phyloP scores from a whole-genome alignment of 1,139 yeast genomes.

The Diutina siamensis region DNA sequence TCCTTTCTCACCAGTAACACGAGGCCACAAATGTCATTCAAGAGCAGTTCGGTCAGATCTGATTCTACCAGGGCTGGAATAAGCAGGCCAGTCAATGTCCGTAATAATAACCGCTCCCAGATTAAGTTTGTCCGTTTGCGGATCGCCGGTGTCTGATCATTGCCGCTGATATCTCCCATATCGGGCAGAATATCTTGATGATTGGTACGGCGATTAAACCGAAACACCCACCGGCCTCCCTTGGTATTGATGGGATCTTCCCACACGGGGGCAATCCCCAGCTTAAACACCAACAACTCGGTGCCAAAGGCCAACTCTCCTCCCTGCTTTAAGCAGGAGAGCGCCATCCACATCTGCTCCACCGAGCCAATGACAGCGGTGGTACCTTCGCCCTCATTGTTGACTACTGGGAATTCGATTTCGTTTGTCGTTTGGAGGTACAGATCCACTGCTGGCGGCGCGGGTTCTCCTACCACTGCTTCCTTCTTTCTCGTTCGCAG shows the following conservation, averaged over 20 bases:
- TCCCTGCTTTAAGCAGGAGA: slow-evolving; percentile 35
- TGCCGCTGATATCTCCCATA: slow-evolving; percentile 7
- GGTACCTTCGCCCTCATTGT: slow-evolving; percentile 9
- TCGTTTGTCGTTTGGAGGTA: slow-evolving; percentile 33
- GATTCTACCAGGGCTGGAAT: slow-evolving; percentile 21
- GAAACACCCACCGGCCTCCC: slow-evolving; percentile 60
- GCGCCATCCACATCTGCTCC: slow-evolving; percentile 53
- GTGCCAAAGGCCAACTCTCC: slow-evolving; percentile 41
- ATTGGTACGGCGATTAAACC: slow-evolving; percentile 27
- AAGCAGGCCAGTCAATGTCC: slow-evolving; percentile 33
- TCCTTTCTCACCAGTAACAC: slow-evolving; percentile 34
- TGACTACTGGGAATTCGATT: slow-evolving; percentile 20
- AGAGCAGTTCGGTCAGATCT: slow-evolving; percentile 19
- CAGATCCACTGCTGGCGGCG: slow-evolving; percentile 20
- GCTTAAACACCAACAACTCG: slow-evolving; percentile 49
- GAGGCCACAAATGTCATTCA: slow-evolving; percentile 40
- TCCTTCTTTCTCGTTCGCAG: slow-evolving; percentile 20
- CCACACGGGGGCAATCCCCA: slow-evolving; percentile 62
- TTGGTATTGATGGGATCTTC: slow-evolving; percentile 53
- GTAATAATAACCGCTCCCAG: slow-evolving; percentile 42
- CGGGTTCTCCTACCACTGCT: slow-evolving; percentile 8
- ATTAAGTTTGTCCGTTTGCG: slow-evolving; percentile 32
- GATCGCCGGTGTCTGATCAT: slow-evolving; percentile 13
- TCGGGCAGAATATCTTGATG: slow-evolving; percentile 9
- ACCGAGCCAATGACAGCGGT: slow-evolving; percentile 35